phyloP scores from a whole-genome alignment of 495 filamentous ascomycete species.

The Tuber borchii region DNA sequence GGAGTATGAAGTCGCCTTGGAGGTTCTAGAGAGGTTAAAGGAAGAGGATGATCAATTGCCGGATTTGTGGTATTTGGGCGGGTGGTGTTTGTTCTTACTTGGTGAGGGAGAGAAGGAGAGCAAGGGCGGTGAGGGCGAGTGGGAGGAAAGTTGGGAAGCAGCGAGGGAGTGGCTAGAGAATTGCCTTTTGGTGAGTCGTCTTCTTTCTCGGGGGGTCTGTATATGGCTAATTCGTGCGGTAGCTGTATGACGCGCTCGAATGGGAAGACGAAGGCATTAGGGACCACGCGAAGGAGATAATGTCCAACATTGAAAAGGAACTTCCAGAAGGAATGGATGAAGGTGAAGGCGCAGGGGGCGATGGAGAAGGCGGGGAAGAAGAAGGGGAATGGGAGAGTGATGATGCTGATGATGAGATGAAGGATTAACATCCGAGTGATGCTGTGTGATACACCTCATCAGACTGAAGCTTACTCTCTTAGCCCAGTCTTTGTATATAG shows the following conservation, averaged over 20 bases:
- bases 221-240: conserved; percentile 55
- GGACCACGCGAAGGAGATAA: conserved; percentile 59
- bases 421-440: conserved; percentile 16
- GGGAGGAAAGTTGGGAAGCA: conserved; percentile 43
- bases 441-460: background rate
- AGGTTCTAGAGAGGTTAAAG: conserved; percentile 75
- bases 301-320: conserved; percentile 51
- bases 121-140: conserved; percentile 39
- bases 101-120: conserved; percentile 52
- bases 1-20: conserved; percentile 75
- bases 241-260: conserved; percentile 55
- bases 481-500: conserved; percentile 9
- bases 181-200: conserved; percentile 26
- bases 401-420: conserved; percentile 50
- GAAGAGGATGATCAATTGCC: conserved; percentile 86
- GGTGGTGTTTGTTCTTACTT: conserved; percentile 76
- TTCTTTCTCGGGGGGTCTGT: background rate
- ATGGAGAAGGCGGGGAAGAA: conserved; percentile 46
- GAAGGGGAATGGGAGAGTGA: conserved; percentile 51
- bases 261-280: conserved; percentile 66
- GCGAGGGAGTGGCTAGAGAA: conserved; percentile 45
- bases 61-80: conserved; percentile 94
- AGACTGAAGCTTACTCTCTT: background rate
- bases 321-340: conserved; percentile 51
- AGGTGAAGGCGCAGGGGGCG: conserved; percentile 47